phyloP scores from a whole-genome alignment of 768 basidiomycete genomes.

The Kwoniella dejecticola region DNA sequence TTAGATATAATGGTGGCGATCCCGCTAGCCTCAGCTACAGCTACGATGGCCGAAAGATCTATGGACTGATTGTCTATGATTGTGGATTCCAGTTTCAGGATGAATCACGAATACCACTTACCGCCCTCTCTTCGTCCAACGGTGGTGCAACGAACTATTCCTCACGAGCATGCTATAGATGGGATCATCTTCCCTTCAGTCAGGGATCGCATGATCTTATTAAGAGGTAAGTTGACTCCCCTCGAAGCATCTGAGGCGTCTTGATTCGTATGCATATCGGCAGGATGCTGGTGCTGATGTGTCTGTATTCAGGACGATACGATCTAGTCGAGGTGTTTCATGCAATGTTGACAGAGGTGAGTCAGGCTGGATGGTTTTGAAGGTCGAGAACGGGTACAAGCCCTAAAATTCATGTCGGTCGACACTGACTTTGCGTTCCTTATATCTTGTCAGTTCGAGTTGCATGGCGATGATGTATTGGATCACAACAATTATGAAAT shows the following conservation, averaged over 20 bases:
- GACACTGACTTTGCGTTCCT: background rate
- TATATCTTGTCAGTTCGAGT: constrained; percentile 51
- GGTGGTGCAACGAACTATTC: constrained; percentile 79
- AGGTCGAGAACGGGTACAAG: no score
- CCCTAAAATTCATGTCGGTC: background rate
- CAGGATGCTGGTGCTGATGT: background rate
- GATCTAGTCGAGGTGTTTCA: constrained; percentile 73
- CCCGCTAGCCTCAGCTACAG: no score
- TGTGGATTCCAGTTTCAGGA: constrained; percentile 26
- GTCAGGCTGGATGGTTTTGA: constrained; percentile 13
- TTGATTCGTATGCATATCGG: constrained; percentile 3
- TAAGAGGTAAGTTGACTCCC: constrained; percentile 64
- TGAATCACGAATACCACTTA: constrained; percentile 79
- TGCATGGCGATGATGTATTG: constrained; percentile 91
- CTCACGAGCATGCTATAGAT: constrained; percentile 91
- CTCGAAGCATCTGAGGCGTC: no score
- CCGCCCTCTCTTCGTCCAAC: constrained; percentile 86
- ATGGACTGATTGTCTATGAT: constrained; percentile 55
- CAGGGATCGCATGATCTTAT: constrained; percentile 84
- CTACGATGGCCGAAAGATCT: background rate
- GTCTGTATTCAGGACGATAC: constrained; percentile 33
- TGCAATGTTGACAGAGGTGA: constrained; percentile 69
- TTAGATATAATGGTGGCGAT: no score
- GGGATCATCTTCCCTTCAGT: constrained; percentile 84
- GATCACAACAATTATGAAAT: constrained; percentile 89